Percentiles rank a stretch among this genome's conserved stretches.
Conservation (phyloP, 2,329 filamentous ascomycete species). For the Incumbomyces lentus region DNA sequence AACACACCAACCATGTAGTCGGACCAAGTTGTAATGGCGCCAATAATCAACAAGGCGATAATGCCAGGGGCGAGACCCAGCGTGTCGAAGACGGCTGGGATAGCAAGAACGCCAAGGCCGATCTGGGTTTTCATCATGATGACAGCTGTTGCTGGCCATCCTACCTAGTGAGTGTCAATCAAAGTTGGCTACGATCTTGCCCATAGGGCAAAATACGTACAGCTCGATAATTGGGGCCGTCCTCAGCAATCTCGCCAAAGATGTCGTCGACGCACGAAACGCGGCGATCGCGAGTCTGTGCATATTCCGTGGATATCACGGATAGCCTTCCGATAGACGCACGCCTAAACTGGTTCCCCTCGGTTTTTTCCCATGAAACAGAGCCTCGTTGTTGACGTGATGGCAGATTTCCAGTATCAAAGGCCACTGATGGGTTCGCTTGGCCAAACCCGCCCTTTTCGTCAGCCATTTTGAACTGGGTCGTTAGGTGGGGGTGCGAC, state of each 20-base stretch:
- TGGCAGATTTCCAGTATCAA: too few species aligned
- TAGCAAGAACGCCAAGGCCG: slow-evolving; percentile 40
- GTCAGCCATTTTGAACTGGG: too few species aligned
- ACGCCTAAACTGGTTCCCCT: too few species aligned
- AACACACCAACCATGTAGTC: slow-evolving; percentile 12
- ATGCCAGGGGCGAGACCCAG: slow-evolving; percentile 41
- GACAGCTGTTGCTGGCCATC: slow-evolving; percentile 38
- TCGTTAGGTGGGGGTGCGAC: too few species aligned
- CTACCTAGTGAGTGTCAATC: slow-evolving; percentile 24
- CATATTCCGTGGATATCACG: too few species aligned
- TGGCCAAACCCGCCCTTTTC: too few species aligned
- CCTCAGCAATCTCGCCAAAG: slow-evolving; percentile 27
- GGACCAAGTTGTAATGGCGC: slow-evolving; percentile 36
- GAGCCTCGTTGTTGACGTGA: too few species aligned
- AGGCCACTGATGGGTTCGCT: too few species aligned
- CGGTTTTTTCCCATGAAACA: too few species aligned
- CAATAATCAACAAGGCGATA: slow-evolving; percentile 39
- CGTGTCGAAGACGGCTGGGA: slow-evolving; percentile 39
- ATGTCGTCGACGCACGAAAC: slow-evolving; percentile 23
- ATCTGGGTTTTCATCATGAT: slow-evolving; percentile 40
- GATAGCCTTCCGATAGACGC: too few species aligned
- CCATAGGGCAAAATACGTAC: slow-evolving; percentile 10
- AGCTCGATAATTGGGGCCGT: slow-evolving; percentile 25
- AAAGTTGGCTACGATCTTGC: not conserved
- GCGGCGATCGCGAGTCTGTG: not conserved